Evolutionary conservation across 2,329 filamentous ascomycete genomes (phyloP).

Genomic region (Alternaria gaisen): DNA sequence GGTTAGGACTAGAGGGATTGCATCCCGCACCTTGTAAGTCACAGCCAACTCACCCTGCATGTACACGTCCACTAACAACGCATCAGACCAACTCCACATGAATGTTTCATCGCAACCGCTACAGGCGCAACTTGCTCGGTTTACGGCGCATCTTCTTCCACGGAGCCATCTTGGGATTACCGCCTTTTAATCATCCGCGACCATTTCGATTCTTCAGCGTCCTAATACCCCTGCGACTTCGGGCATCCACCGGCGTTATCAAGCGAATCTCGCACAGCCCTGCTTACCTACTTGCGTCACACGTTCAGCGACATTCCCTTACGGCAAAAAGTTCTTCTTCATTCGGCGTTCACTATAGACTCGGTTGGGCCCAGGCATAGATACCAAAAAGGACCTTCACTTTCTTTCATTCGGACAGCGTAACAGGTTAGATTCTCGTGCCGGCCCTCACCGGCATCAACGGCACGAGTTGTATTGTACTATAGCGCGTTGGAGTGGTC

Average conservation of each 20-base stretch:
- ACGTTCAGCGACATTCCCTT: slow-evolving; percentile 50
- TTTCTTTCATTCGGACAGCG: slow-evolving; percentile 38
- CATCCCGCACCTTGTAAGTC: slow-evolving; percentile 46
- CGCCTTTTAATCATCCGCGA: slow-evolving; percentile 50
- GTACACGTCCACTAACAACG: slow-evolving; percentile 39
- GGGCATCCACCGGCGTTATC: slow-evolving; percentile 34
- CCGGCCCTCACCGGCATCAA: slow-evolving; percentile 45
- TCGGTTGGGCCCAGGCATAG: slow-evolving; percentile 51
- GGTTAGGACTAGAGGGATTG: slow-evolving; percentile 47
- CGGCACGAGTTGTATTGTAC: slow-evolving; percentile 45
- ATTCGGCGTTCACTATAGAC: slow-evolving; percentile 51
- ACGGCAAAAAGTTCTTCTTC: slow-evolving; percentile 46
- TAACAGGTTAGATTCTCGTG: slow-evolving; percentile 47
- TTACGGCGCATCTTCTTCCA: slow-evolving; percentile 28
- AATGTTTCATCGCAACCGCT: slow-evolving; percentile 22
- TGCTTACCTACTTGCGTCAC: slow-evolving; percentile 32
- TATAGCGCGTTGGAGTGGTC: slow-evolving; percentile 46
- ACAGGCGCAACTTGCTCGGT: slow-evolving; percentile 23
- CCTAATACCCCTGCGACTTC: slow-evolving; percentile 50
- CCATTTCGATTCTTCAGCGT: slow-evolving; percentile 44
- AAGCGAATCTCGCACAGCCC: slow-evolving; percentile 37
- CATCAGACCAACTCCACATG: slow-evolving; percentile 35
- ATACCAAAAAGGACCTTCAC: slow-evolving; percentile 50
- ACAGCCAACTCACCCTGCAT: slow-evolving; percentile 40
- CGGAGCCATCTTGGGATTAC: slow-evolving; percentile 37